Conservation (phyloP, 2,329 filamentous ascomycete genomes). For the Pestalotiopsis sp. region DNA sequence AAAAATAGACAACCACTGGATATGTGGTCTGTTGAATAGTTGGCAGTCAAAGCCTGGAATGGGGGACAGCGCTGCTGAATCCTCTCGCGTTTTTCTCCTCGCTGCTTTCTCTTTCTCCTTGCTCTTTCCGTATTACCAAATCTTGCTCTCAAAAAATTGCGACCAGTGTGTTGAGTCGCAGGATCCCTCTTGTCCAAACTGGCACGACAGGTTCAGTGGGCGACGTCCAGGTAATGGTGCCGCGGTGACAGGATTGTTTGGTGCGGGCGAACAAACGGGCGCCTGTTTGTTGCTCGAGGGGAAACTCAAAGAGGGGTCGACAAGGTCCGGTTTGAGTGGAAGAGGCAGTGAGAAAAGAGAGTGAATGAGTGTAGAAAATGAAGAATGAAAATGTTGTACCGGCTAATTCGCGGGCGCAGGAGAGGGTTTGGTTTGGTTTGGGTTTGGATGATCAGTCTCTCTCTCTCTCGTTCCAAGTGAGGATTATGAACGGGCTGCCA, state of each 20-base stretch:
- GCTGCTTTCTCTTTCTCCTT: constrained; percentile 25
- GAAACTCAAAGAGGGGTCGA: background rate
- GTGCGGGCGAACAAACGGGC: background rate
- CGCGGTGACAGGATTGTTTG: background rate
- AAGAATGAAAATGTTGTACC: constrained; percentile 18
- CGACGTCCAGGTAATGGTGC: background rate
- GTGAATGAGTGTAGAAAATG: constrained; percentile 19
- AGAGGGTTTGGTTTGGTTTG: constrained; percentile 17
- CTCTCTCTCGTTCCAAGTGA: constrained; percentile 18
- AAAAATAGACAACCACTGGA: background rate
- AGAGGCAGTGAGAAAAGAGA: constrained; percentile 13
- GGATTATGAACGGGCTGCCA: constrained; percentile 28
- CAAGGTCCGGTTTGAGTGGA: background rate
- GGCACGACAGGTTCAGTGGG: background rate
- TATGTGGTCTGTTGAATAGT: constrained; percentile 7
- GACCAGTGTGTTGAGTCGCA: background rate
- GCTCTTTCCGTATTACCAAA: constrained; percentile 13
- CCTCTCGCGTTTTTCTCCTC: constrained; percentile 33
- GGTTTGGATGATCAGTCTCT: constrained; percentile 13
- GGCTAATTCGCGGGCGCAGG: constrained; percentile 20
- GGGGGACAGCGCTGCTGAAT: constrained; percentile 58
- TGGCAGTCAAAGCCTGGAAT: constrained; percentile 23
- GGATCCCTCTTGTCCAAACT: background rate
- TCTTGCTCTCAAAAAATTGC: background rate
- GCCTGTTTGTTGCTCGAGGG: background rate